Evolutionary conservation across 192 early-diverging fungal genomes (phyloP).

Genomic region (Pilaira anomala): DNA sequence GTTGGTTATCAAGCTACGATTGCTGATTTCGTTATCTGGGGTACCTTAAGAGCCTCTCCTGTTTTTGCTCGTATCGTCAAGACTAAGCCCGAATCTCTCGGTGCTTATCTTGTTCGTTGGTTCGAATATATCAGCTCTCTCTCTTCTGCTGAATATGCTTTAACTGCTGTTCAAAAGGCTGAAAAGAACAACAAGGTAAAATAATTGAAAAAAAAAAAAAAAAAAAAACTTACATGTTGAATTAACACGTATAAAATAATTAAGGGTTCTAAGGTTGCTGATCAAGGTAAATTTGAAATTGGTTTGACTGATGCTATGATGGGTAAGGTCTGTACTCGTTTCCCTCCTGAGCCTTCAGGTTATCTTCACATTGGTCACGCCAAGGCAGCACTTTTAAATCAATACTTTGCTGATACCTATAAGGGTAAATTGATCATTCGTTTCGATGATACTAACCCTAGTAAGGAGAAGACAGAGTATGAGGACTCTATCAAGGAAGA

Average conservation of each 20-base stretch:
- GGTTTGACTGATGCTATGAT: conserved; percentile 71
- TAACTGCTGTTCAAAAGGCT: conserved; percentile 44
- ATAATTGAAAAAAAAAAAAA: not conserved
- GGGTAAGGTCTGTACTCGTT: conserved; percentile 94
- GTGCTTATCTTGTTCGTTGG: conserved; percentile 78
- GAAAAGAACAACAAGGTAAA: conserved; percentile 47
- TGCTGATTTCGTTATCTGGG: conserved; percentile 88
- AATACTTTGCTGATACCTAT: conserved; percentile 90
- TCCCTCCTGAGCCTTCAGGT: conserved; percentile 98
- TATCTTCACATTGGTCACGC: conserved; percentile 99
- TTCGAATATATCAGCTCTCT: conserved; percentile 67
- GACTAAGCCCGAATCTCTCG: conserved; percentile 61
- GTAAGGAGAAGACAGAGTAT: conserved; percentile 94
- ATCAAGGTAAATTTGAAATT: conserved; percentile 95
- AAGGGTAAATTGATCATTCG: conserved; percentile 92
- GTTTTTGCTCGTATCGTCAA: conserved; percentile 82
- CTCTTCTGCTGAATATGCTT: conserved; percentile 47
- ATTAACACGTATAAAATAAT: conserved; percentile 15
- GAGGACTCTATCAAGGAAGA: conserved; percentile 96
- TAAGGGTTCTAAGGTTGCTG: conserved; percentile 46
- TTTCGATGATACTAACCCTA: conserved; percentile 98
- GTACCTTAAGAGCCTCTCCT: conserved; percentile 72
- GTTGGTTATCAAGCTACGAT: conserved; percentile 72
- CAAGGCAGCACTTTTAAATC: conserved; percentile 97
- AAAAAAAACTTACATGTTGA: not conserved